These are phyloP conservation scores for Immersiella caudata DNA, from an alignment of 495 filamentous ascomycete genomes.

Conservation along the genomic window DNA sequence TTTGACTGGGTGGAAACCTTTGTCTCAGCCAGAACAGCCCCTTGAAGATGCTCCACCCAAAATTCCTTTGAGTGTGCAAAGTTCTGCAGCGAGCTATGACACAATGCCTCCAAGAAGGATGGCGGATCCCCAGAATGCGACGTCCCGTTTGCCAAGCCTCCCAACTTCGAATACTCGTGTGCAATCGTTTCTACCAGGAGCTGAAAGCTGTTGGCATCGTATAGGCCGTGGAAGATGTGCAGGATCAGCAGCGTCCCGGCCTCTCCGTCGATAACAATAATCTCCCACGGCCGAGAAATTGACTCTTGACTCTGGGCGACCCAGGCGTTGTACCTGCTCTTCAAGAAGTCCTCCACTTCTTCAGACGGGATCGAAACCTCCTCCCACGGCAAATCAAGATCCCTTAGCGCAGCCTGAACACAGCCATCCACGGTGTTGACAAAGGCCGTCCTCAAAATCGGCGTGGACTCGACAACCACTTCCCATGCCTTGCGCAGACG, in stretches of 20 bases:
- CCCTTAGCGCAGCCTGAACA: constrained; percentile 66
- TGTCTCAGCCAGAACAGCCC: neutral
- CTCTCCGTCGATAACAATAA: constrained; percentile 43
- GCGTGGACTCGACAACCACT: constrained; percentile 45
- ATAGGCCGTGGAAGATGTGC: constrained; percentile 82
- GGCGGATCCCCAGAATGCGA: constrained; percentile 27
- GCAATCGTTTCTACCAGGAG: constrained; percentile 64
- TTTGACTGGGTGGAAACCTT: neutral
- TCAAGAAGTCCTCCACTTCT: constrained; percentile 32
- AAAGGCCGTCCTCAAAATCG: constrained; percentile 70
- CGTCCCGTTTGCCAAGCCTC: neutral
- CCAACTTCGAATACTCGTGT: constrained; percentile 43
- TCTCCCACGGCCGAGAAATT: constrained; percentile 36
- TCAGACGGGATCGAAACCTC: constrained; percentile 27
- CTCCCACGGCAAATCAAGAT: constrained; percentile 51
- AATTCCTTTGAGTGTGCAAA: constrained; percentile 60
- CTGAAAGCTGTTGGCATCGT: constrained; percentile 79
- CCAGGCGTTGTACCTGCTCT: constrained; percentile 48
- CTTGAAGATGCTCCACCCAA: constrained; percentile 63
- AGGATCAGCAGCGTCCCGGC: constrained; percentile 51
- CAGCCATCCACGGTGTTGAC: constrained; percentile 67
- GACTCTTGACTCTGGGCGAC: constrained; percentile 31
- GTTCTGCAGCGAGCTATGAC: constrained; percentile 60
- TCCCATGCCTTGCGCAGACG: constrained; percentile 57
- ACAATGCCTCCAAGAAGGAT: constrained; percentile 54